Evolutionary conservation across 2,329 filamentous ascomycete species (phyloP), one percentile per base, ranked within the genome.

Genomic region (Pseudopithomyces maydicus): DNA sequence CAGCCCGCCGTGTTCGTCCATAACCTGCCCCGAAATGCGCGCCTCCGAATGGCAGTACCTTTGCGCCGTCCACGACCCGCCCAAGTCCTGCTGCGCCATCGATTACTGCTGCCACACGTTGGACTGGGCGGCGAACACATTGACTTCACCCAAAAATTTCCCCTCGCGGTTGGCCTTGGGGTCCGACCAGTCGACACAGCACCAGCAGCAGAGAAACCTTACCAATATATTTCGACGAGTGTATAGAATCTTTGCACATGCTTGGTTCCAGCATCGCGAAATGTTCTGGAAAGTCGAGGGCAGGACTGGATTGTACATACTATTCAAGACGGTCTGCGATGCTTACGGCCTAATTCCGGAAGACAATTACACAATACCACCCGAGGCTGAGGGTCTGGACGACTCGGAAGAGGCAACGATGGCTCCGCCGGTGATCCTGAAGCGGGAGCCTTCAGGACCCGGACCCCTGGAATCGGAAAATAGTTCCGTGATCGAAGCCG

Each of bases 91-190:
- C 81, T 97, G 94, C 77, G 95, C 95, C 50, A 97, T 99, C 72
- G 95, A 99, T 79, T 99, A 99, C 80, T 97, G 93, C 83, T 98
- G 94, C 75, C 95, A 99, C 75, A 99, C 95, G 0, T 88, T 99
- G 42, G 95, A 99, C 79, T 98, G 94, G 92, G 95, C 95, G 2
- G 93, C 92, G 55, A 97, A 96, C 69, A 90, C 94, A 19, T 88
- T 99, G 55, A 97, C 94, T 2, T 95, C 92, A 68, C 90, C 92
- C 53, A 97, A 97, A 81, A 90, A 95, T 72, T 99, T 99, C 74
- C 94, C 95, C 0, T 96, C 91, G 66, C 86, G 95, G 52, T 85
- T 96, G 20, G 84, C 83, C 1, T 72, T 88, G 42, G 85, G 85
- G 26, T 73, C 65, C 56, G 77, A 75, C 59, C 69, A 69, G 59